Conservation (phyloP, 768 basidiomycete species). For the Hortiboletus flavorubellus region DNA sequence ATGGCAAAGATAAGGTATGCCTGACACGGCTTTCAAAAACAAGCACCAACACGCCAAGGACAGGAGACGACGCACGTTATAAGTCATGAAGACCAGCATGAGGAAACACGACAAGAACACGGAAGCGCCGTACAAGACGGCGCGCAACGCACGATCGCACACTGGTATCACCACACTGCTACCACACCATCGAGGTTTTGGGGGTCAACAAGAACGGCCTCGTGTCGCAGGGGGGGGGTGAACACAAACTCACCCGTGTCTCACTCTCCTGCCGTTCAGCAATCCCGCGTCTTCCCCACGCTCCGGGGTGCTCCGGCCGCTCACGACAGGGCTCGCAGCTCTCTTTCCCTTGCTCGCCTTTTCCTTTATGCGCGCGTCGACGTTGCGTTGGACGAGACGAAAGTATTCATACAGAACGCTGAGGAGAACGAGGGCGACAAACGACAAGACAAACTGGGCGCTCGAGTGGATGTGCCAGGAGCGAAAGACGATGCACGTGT, state of each 20-base stretch:
- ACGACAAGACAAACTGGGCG: constrained; percentile 59
- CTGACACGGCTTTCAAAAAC: constrained; percentile 35
- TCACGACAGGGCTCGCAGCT: constrained; percentile 35
- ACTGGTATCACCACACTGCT: constrained; percentile 1
- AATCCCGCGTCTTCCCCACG: constrained; percentile 52
- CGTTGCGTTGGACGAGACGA: constrained; percentile 53
- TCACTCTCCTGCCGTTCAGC: constrained; percentile 45
- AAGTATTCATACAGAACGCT: constrained; percentile 82
- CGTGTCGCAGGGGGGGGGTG: background rate
- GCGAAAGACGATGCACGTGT: constrained; percentile 79
- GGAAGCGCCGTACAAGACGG: constrained; percentile 67
- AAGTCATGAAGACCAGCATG: constrained; percentile 97
- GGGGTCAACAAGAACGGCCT: too few relatives aligned
- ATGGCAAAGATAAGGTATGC: constrained; percentile 84
- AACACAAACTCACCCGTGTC: constrained; percentile 39
- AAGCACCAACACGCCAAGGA: background rate
- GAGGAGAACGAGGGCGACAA: constrained; percentile 58
- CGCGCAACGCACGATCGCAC: constrained; percentile 52
- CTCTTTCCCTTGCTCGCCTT: constrained; percentile 47
- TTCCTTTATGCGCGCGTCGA: constrained; percentile 59
- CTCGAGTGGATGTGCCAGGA: constrained; percentile 70
- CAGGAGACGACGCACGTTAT: constrained; percentile 61
- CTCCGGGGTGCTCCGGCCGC: constrained; percentile 41
- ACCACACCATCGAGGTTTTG: too few relatives aligned
- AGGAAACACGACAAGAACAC: constrained; percentile 85